Percentiles rank a stretch among this genome's conserved stretches.
Conservation (phyloP, 2,329 filamentous ascomycete genomes). For the Myriangium duriaei region DNA sequence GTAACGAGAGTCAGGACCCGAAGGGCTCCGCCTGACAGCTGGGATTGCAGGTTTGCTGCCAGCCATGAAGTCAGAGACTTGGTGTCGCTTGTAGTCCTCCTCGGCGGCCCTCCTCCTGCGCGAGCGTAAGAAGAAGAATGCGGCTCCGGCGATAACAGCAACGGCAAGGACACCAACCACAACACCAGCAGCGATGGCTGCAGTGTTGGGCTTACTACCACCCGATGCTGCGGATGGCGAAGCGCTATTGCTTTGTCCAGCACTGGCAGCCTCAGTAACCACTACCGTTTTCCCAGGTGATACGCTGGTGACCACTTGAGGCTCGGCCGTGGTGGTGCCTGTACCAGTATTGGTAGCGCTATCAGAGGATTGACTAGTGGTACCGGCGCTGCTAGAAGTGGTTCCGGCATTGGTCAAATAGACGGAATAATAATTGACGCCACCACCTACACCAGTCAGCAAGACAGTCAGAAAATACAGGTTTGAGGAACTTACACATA, state of each 20-base stretch:
- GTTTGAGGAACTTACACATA: slow-evolving; percentile 46
- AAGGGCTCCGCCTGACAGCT: slow-evolving; percentile 3
- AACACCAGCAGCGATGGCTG: slow-evolving; percentile 74
- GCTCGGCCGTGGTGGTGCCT: slow-evolving; percentile 13
- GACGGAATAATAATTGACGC: slow-evolving; percentile 38
- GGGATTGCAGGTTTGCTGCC: slow-evolving; percentile 31
- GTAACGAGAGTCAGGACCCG: slow-evolving; percentile 55
- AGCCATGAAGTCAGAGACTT: slow-evolving; percentile 57
- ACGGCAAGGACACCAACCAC: slow-evolving; percentile 70
- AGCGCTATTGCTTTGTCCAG: slow-evolving; percentile 34
- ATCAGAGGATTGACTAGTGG: slow-evolving; percentile 12
- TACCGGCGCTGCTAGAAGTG: slow-evolving; percentile 21
- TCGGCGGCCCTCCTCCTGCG: slow-evolving; percentile 66
- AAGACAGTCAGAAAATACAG: neutral
- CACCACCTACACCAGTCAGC: slow-evolving; percentile 42
- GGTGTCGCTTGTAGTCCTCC: slow-evolving; percentile 72
- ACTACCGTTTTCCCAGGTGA: slow-evolving; percentile 23
- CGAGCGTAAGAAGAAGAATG: slow-evolving; percentile 62
- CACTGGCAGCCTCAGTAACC: slow-evolving; percentile 20
- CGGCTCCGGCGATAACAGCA: slow-evolving; percentile 51
- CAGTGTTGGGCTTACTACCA: slow-evolving; percentile 48
- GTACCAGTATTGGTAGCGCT: slow-evolving; percentile 1
- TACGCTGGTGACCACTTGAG: slow-evolving; percentile 21
- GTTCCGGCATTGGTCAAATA: slow-evolving; percentile 37
- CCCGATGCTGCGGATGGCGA: slow-evolving; percentile 38